Evolutionary conservation across 805 yeast species (phyloP), one percentile per base, ranked within the genome.

Genomic region (Debaryomyces castellii): DNA sequence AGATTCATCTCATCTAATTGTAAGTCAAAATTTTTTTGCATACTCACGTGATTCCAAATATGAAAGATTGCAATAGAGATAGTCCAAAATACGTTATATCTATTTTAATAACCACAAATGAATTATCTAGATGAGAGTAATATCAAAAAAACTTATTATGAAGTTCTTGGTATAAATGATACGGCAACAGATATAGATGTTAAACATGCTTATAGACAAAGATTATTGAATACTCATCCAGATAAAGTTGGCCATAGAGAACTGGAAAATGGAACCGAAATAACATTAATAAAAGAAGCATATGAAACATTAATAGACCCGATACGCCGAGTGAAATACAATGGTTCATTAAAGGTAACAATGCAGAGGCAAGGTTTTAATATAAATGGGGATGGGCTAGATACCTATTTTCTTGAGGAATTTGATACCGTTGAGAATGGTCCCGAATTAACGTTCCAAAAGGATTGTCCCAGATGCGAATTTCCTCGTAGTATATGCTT

Each of bases 191-290:
- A 45, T 1, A 53, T 44, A 0, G 79, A 75, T 11, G 72, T 91
- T 22, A 83, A 80, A 51, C 59, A 60, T 7, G 91, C 95, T 0
- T 92, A 91, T 60, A 78, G 75, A 45, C 67, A 62, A 27, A 76
- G 77, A 12, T 72, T 92, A 5, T 68, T 92, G 1, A 57, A 62
- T 3, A 62, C 78, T 2, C 98, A 92, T 62, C 98, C 98, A 1
- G 98, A 92, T 60, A 91, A 90, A 50, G 43, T 43, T 8, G 46
- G 42, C 2, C 45, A 28, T 28, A 36, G 21, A 8, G 41, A 41
- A 17, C 44, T 42, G 9, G 46, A 48, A 11, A 40, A 47, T 37
- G 40, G 54, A 21, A 36, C 46, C 45, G 39, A 46, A 78, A 41
- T 47, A 14, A 34, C 32, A 27, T 21, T 23, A 11, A 73, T 90